Conservation (phyloP, 2,329 filamentous ascomycete species). For the Ceratocystis colombiana region DNA sequence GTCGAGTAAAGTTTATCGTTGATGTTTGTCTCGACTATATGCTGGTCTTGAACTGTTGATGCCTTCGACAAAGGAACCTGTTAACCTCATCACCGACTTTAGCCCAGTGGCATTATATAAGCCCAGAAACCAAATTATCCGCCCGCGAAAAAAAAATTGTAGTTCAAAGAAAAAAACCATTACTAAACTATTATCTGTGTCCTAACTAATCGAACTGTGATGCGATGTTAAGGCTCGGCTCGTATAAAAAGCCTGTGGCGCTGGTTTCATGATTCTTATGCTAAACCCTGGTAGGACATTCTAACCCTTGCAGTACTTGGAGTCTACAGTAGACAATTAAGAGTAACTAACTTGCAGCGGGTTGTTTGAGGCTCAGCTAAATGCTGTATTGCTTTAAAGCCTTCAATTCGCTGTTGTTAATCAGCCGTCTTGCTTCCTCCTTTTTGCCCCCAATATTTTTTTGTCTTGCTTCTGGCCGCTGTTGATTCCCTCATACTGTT, state of each 20-base stretch:
- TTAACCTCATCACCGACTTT: conserved; percentile 17
- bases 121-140: conserved; percentile 24
- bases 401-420: neutral
- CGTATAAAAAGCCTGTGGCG: too few species aligned
- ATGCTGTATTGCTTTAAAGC: neutral
- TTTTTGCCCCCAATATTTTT: neutral
- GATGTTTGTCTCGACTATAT: neutral
- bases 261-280: too few species aligned
- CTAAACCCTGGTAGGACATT: too few species aligned
- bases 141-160: conserved; percentile 16
- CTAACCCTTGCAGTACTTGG: too few species aligned
- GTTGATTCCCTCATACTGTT: neutral
- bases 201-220: neutral
- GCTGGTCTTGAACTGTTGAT: neutral
- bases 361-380: too few species aligned
- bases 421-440: neutral
- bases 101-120: conserved; percentile 23
- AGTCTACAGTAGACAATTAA: too few species aligned
- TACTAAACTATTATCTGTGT: neutral
- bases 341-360: too few species aligned
- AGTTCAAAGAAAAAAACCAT: conserved; percentile 13
- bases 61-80: neutral
- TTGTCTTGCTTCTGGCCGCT: neutral
- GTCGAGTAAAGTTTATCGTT: neutral
- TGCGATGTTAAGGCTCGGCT: neutral